These are phyloP conservation scores for Ziziphus jujuba DNA, from an alignment of 306 rosid genomes.

Conservation along the genomic window DNA sequence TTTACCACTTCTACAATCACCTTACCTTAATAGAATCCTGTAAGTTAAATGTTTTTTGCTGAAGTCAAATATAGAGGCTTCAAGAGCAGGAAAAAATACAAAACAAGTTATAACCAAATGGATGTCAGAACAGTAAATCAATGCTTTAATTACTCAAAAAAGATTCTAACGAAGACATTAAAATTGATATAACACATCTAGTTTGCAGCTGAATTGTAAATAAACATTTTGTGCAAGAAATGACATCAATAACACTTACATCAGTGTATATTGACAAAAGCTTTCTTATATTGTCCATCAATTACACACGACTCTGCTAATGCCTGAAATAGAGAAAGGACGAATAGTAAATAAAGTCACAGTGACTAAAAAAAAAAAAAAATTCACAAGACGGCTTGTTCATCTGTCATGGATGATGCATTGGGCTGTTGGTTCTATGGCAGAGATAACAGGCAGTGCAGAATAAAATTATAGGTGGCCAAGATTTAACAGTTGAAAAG, in stretches of 20 bases:
- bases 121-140: constrained; percentile 1
- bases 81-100: constrained; percentile 65
- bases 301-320: constrained; percentile 85
- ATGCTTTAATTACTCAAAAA: constrained; percentile 16
- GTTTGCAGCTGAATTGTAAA: constrained; percentile 12
- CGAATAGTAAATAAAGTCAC: constrained; percentile 13
- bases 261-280: constrained; percentile 89
- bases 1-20: constrained; percentile 8
- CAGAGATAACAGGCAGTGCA: constrained; percentile 79
- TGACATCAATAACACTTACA: constrained; percentile 55
- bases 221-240: constrained; percentile 5
- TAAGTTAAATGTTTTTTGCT: constrained; percentile 76
- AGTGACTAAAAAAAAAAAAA: constrained; percentile 17
- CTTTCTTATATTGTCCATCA: constrained; percentile 80
- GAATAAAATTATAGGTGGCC: constrained; percentile 87
- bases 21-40: constrained; percentile 80
- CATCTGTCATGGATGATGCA: constrained; percentile 80
- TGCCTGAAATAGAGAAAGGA: constrained; percentile 56
- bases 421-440: constrained; percentile 92
- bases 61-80: constrained; percentile 93
- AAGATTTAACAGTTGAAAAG: constrained; percentile 68
- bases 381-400: constrained; percentile 6
- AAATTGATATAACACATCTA: neutral
- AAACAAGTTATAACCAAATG: constrained; percentile 10
- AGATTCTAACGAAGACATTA: constrained; percentile 6